Conservation (phyloP, 2,329 filamentous ascomycete genomes). For the Hypoxylon sp. region DNA sequence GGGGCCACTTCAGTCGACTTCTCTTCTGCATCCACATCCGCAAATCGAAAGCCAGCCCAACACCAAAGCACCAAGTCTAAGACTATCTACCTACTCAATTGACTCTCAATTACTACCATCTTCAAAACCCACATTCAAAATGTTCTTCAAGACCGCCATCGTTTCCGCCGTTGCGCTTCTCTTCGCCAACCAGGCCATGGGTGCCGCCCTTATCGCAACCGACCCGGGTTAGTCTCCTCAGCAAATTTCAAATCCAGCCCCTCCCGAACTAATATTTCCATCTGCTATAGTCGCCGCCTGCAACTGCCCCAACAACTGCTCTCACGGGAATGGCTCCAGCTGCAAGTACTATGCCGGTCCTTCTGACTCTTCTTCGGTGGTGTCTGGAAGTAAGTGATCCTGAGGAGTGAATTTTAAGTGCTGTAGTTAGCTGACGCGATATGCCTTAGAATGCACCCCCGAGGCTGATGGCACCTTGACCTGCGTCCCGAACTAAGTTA, state of each 20-base stretch:
- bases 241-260: not conserved
- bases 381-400: conserved; percentile 16
- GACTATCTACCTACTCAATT: not conserved
- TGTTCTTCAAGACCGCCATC: conserved; percentile 26
- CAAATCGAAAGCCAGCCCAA: conserved; percentile 6
- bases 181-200: conserved; percentile 30
- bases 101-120: not conserved
- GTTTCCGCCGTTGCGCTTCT: conserved; percentile 23
- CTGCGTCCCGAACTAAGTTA: conserved; percentile 8
- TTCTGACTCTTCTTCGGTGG: conserved; percentile 6
- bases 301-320: conserved; percentile 33
- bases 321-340: not conserved
- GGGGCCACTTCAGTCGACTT: conserved; percentile 5
- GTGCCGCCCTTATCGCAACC: conserved; percentile 13
- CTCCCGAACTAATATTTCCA: conserved; percentile 1
- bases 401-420: not conserved
- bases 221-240: conserved; percentile 20
- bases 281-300: conserved; percentile 17
- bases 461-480: not conserved
- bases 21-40: conserved; percentile 14
- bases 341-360: conserved; percentile 18
- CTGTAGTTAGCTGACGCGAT: not conserved
- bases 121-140: conserved; percentile 22
- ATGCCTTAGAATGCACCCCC: conserved; percentile 1
- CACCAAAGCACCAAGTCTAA: not conserved